Evolutionary conservation across 192 early-diverging fungal genomes (phyloP).

Genomic region (Coemansia sp.): DNA sequence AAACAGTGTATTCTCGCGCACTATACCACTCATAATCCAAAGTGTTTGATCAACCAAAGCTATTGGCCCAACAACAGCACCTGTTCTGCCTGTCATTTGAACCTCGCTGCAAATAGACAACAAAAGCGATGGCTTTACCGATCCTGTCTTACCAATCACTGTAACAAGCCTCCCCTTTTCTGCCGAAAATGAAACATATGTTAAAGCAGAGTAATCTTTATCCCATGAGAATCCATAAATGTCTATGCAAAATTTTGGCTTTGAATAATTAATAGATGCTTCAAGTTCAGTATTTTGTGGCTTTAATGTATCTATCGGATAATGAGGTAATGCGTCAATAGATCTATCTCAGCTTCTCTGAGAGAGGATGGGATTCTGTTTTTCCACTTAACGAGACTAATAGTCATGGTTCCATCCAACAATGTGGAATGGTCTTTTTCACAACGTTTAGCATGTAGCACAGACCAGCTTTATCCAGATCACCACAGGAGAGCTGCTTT

Average conservation of each 20-base stretch:
- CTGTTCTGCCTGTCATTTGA: slow-evolving; percentile 44
- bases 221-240: slow-evolving; percentile 20
- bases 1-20: slow-evolving; percentile 20
- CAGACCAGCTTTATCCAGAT: no score
- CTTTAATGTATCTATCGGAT: not conserved
- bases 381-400: no score
- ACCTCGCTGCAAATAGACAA: slow-evolving; percentile 80
- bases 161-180: slow-evolving; percentile 64
- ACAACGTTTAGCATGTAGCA: no score
- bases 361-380: no score
- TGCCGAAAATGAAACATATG: slow-evolving; percentile 55
- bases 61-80: slow-evolving; percentile 63
- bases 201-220: not conserved
- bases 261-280: not conserved
- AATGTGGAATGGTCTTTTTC: no score
- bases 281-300: not conserved
- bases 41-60: slow-evolving; percentile 79
- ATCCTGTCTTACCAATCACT: slow-evolving; percentile 77
- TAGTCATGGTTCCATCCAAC: no score
- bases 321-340: slow-evolving; percentile 14
- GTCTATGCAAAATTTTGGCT: slow-evolving; percentile 7
- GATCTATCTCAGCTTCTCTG: no score
- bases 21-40: slow-evolving; percentile 58
- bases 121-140: slow-evolving; percentile 80
- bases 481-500: no score